Conservation (phyloP, 192 early-diverging fungal species). For the Mortierella alpina region DNA sequence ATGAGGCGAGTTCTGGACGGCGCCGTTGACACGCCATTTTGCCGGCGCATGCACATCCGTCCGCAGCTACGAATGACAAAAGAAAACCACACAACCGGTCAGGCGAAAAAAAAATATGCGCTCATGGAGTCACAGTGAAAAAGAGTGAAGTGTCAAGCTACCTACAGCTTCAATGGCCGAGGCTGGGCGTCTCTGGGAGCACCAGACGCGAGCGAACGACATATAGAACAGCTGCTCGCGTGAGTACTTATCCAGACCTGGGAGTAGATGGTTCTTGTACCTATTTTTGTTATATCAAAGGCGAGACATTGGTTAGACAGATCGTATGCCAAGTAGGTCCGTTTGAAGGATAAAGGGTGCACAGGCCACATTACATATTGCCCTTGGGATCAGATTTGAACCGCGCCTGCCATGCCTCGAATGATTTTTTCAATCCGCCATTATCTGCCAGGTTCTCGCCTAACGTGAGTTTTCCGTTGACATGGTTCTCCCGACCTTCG, state of each 20-base stretch:
- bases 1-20: slow-evolving; percentile 72
- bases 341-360: background rate
- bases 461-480: slow-evolving; percentile 70
- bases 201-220: slow-evolving; percentile 78
- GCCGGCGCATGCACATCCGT: slow-evolving; percentile 77
- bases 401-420: slow-evolving; percentile 43
- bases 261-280: slow-evolving; percentile 49
- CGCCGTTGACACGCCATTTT: slow-evolving; percentile 77
- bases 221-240: slow-evolving; percentile 76
- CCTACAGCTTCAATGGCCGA: slow-evolving; percentile 59
- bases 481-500: slow-evolving; percentile 48
- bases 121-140: background rate
- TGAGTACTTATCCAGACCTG: slow-evolving; percentile 65
- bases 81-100: background rate
- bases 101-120: background rate
- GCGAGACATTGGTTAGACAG: background rate
- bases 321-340: background rate
- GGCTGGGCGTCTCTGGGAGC: slow-evolving; percentile 56
- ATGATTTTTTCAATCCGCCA: slow-evolving; percentile 65
- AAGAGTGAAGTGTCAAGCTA: background rate
- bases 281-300: background rate
- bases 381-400: slow-evolving; percentile 41
- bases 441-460: slow-evolving; percentile 80
- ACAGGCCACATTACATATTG: slow-evolving; percentile 18
- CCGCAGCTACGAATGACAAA: slow-evolving; percentile 46